Base-by-base conservation (phyloP, 129 eudicot genomes). In the Lactuca saligna region DNA sequence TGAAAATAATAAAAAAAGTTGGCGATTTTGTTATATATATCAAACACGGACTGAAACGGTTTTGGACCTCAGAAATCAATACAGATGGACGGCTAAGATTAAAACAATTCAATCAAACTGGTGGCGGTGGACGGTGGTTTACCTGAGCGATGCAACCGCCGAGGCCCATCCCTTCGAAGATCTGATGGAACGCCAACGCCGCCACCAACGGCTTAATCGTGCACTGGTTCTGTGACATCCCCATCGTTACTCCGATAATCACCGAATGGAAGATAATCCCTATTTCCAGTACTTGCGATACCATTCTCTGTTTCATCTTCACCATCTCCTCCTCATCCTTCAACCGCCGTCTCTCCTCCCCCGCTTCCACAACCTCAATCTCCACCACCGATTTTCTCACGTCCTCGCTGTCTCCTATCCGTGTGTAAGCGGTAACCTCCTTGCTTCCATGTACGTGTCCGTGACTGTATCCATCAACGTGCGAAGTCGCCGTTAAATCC, bases 121-220 rank as follows among this genome's bases (percentile, higher is more conserved):
- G 41, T 35, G 42, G 42, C 31, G 16, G 56, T 11, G 13, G 1
- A 59, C n/a, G 63, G 54, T 67, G 62, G 62, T 61, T 51, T 81
- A 88, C 96, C 91, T 88, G 96, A 54, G 91, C 96, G 15, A 85
- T 88, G 38, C 96, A 88, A 63, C 96, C 96, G 57, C 96, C 96
- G 61, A 88, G 96, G 0, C 96, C 96, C 96, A 88, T 80, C 42
- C 96, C 96, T 73, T 88, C 96, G 29, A 88, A 88, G 44, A 88
- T 83, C 68, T 88, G 96, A 66, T 88, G 96, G 31, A 88, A 85
- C 29, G 96, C 82, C 17, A 88, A 69, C 20, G 96, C 96, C 15
- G 89, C 96, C 12, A 85, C 96, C 20, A 88, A 81, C 53, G 96
- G 96, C 70, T 81, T 85, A 51, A 88, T 85, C n/a, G 91, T 85